Evolutionary conservation across 2,329 filamentous ascomycete genomes (phyloP).

Genomic region (Nannizziopsis barbatae): DNA sequence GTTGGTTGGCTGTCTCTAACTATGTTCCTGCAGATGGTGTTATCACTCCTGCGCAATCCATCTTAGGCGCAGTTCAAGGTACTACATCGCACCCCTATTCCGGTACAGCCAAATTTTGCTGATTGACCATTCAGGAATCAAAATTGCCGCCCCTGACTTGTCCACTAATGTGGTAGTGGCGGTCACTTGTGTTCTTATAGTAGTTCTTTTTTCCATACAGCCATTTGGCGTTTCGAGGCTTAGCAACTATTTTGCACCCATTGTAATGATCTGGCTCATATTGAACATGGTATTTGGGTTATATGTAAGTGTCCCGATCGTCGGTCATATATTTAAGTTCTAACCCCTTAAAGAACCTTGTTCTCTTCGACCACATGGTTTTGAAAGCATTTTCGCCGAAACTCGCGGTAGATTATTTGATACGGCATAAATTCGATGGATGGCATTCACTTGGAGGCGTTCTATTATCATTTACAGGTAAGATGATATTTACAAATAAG

Average conservation of each 20-base stretch:
- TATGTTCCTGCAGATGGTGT: conserved; percentile 36
- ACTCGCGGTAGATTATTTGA: conserved; percentile 41
- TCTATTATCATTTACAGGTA: conserved; percentile 55
- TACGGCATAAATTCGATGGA: conserved; percentile 40
- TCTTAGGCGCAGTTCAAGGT: conserved; percentile 47
- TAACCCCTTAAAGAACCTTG: conserved; percentile 30
- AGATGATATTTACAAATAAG: background rate
- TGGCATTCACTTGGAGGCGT: conserved; percentile 51
- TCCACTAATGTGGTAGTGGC: conserved; percentile 13
- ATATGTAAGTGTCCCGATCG: conserved; percentile 28
- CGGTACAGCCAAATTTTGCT: background rate
- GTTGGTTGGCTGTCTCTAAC: background rate
- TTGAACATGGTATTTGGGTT: conserved; percentile 45
- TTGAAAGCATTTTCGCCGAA: conserved; percentile 43
- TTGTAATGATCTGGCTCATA: conserved; percentile 46
- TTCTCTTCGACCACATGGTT: conserved; percentile 38
- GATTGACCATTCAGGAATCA: conserved; percentile 10
- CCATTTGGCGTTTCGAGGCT: conserved; percentile 43
- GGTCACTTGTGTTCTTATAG: conserved; percentile 24
- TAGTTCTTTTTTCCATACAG: conserved; percentile 44
- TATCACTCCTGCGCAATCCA: conserved; percentile 47
- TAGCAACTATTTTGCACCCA: conserved; percentile 38
- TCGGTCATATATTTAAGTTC: background rate
- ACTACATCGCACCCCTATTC: conserved; percentile 4
- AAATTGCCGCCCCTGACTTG: conserved; percentile 13